These are phyloP conservation scores for Besnoitia besnoiti DNA, from an alignment of 169 alveolate species.

Conservation along the genomic window DNA sequence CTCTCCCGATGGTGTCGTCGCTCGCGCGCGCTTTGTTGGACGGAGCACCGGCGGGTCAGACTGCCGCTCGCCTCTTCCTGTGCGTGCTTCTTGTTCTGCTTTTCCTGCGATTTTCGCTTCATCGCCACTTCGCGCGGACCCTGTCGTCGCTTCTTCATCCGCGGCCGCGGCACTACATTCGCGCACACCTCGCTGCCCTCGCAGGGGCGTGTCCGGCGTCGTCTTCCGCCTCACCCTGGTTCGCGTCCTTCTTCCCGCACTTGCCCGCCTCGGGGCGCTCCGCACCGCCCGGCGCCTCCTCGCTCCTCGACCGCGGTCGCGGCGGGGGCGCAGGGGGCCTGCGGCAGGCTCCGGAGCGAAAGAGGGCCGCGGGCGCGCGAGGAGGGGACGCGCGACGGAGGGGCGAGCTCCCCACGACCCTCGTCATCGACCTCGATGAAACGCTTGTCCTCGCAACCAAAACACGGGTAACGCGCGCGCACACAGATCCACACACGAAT, in stretches of 20 bases:
- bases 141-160: conserved; percentile 7
- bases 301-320: neutral
- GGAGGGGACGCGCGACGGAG: neutral
- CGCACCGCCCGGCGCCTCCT: too few relatives aligned
- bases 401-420: conserved; percentile 56
- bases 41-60: too few relatives aligned
- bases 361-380: neutral
- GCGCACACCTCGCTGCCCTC: neutral
- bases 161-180: neutral
- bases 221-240: too few relatives aligned
- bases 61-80: too few relatives aligned
- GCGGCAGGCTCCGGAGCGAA: neutral
- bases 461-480: neutral
- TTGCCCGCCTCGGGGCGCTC: too few relatives aligned
- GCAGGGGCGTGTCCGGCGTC: too few relatives aligned
- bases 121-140: neutral
- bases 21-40: too few relatives aligned
- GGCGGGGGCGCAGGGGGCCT: neutral
- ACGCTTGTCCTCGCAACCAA: conserved; percentile 50
- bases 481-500: too few relatives aligned
- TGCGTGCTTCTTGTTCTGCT: neutral
- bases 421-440: conserved; percentile 63
- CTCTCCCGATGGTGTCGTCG: too few relatives aligned
- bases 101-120: neutral
- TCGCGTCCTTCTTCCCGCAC: too few relatives aligned